These are phyloP conservation scores for Clonostachys sp. DNA, from an alignment of 2,329 filamentous ascomycete genomes.

Conservation along the genomic window DNA sequence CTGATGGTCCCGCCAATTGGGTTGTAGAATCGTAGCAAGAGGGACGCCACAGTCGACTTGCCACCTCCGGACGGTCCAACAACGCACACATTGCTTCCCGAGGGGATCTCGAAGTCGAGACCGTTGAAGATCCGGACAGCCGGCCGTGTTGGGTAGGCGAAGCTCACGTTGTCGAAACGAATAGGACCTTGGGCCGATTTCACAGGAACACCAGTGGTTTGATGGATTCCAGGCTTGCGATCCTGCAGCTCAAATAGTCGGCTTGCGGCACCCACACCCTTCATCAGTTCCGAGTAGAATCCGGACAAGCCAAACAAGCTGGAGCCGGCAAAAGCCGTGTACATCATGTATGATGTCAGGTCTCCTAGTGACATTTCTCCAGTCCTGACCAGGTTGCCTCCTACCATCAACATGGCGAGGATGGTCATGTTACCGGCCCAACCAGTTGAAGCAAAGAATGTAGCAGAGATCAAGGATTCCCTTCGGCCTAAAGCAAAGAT, in stretches of 20 bases:
- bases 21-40: constrained; percentile 87
- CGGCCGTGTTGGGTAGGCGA: constrained; percentile 90
- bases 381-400: constrained; percentile 82
- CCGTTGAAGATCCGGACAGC: constrained; percentile 89
- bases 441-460: constrained; percentile 83
- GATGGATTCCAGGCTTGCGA: constrained; percentile 77
- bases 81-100: constrained; percentile 91
- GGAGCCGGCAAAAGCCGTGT: constrained; percentile 80
- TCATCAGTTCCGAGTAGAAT: constrained; percentile 99
- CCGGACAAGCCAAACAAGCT: constrained; percentile 91
- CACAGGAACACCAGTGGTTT: constrained; percentile 77
- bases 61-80: constrained; percentile 94
- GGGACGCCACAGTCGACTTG: constrained; percentile 91
- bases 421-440: constrained; percentile 97
- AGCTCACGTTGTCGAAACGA: constrained; percentile 78
- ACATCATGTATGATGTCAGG: constrained; percentile 96
- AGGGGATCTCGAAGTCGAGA: constrained; percentile 84
- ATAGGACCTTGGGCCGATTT: constrained; percentile 84
- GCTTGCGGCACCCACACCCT: constrained; percentile 94
- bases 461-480: constrained; percentile 84
- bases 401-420: constrained; percentile 81
- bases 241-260: constrained; percentile 95
- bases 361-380: constrained; percentile 88
- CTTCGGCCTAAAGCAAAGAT: constrained; percentile 86
- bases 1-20: constrained; percentile 72